Evolutionary conservation across 352 stramenopile genomes (phyloP).

Genomic region (Phytophthora idaei): DNA sequence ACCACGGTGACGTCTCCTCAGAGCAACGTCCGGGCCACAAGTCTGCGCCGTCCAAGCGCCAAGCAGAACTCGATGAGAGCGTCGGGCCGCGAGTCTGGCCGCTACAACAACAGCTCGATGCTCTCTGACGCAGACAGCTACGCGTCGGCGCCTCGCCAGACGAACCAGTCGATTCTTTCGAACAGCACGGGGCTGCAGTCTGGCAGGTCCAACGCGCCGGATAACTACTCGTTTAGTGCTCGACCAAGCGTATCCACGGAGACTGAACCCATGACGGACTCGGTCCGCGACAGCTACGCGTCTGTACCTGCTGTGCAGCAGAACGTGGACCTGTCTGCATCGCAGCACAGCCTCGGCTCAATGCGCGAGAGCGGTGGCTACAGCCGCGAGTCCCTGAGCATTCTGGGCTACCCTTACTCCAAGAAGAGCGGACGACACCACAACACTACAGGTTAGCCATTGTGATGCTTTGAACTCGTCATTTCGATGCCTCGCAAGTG

Average conservation of each 20-base stretch:
- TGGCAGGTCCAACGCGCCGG: conserved; percentile 15
- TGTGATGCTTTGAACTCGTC: conserved; percentile 18
- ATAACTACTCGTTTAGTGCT: conserved; percentile 24
- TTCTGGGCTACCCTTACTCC: conserved; percentile 84
- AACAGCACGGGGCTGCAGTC: conserved; percentile 33
- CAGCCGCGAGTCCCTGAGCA: conserved; percentile 76
- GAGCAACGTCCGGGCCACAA: conserved; percentile 74
- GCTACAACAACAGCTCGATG: conserved; percentile 32
- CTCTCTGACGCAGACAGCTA: conserved; percentile 40
- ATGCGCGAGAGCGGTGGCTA: conserved; percentile 66
- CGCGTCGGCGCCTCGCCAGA: conserved; percentile 34
- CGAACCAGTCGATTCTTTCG: conserved; percentile 38
- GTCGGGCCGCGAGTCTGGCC: conserved; percentile 29
- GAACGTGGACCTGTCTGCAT: conserved; percentile 31
- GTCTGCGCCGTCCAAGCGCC: conserved; percentile 47
- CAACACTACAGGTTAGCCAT: conserved; percentile 53
- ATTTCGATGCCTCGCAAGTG: conserved; percentile 20
- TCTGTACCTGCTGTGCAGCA: conserved; percentile 16
- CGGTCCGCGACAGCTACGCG: conserved; percentile 30
- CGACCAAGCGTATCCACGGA: conserved; percentile 20
- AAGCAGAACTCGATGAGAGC: conserved; percentile 44
- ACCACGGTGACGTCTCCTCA: conserved; percentile 71
- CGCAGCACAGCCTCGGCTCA: conserved; percentile 40
- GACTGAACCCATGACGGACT: conserved; percentile 15
- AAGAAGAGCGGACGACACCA: conserved; percentile 73